Conservation (phyloP, 1,139 yeast species). For the Citeromyces hawaiiensis region DNA sequence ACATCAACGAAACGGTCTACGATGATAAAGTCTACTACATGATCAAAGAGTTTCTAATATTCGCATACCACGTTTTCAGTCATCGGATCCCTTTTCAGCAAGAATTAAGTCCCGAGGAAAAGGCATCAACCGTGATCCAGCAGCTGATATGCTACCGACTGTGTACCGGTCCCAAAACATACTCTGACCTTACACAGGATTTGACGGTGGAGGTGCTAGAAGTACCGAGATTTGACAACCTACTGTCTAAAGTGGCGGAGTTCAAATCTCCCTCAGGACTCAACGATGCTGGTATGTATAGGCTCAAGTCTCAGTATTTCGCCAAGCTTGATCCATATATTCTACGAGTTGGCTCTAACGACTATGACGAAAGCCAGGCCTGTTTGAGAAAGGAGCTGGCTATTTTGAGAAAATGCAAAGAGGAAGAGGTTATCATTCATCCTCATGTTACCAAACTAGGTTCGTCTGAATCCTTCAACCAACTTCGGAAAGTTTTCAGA, state of each 20-base stretch:
- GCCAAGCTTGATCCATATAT: conserved; percentile 47
- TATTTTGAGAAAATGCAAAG: conserved; percentile 18
- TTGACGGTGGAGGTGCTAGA: conserved; percentile 3
- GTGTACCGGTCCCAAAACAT: conserved; percentile 39
- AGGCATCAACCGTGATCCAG: conserved; percentile 13
- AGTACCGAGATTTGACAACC: conserved; percentile 23
- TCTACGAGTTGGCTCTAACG: conserved; percentile 9
- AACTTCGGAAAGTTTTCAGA: conserved; percentile 38
- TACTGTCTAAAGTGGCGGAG: conserved; percentile 40
- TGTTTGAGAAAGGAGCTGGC: conserved; percentile 21
- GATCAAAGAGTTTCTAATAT: conserved; percentile 37
- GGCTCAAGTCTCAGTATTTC: conserved; percentile 44
- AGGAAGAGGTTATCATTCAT: conserved; percentile 29
- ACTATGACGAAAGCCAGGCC: conserved; percentile 27
- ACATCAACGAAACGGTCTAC: conserved; percentile 30
- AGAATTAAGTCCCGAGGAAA: conserved; percentile 15
- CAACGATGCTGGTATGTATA: conserved; percentile 57
- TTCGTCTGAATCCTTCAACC: conserved; percentile 9
- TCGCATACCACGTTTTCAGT: conserved; percentile 41
- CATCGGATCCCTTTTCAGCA: conserved; percentile 36
- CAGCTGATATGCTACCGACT: conserved; percentile 31
- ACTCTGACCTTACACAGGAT: conserved; percentile 24
- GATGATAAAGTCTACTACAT: conserved; percentile 42
- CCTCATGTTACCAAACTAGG: conserved; percentile 24
- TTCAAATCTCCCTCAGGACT: conserved; percentile 53